phyloP scores from a whole-genome alignment of 202 grass and related monocot genomes.

The Setaria viridis region DNA sequence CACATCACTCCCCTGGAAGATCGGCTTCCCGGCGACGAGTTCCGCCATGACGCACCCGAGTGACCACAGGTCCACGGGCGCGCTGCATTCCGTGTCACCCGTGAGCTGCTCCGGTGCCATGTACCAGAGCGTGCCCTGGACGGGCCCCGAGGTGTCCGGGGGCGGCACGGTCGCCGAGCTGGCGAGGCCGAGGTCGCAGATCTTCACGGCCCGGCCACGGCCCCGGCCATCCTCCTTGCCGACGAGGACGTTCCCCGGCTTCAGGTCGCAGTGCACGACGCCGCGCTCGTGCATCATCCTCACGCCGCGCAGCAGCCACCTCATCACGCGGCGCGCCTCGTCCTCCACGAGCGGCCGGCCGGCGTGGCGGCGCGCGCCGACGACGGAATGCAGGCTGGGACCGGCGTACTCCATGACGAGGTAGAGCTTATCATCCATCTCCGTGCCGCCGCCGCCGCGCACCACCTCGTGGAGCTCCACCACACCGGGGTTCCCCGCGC shows the following conservation, averaged over 20 bases:
- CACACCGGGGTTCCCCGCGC: not conserved
- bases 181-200: conserved; percentile 55
- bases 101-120: conserved; percentile 12
- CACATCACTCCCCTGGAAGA: not conserved
- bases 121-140: not conserved
- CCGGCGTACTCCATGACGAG: conserved; percentile 41
- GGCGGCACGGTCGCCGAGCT: not conserved
- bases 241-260: conserved; percentile 53
- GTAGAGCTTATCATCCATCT: not conserved
- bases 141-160: not conserved
- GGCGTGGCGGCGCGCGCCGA: not conserved
- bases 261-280: conserved; percentile 56
- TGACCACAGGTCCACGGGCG: conserved; percentile 3
- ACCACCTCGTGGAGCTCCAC: conserved; percentile 7
- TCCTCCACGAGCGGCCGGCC: conserved; percentile 17
- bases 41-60: conserved; percentile 23
- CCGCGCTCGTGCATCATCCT: not conserved
- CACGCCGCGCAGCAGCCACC: conserved; percentile 31
- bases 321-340: conserved; percentile 27
- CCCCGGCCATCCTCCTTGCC: not conserved
- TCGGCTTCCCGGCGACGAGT: not conserved
- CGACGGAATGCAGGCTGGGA: not conserved
- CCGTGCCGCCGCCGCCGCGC: not conserved
- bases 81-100: not conserved
- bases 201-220: not conserved